Base-by-base conservation (phyloP, 148 eudicot species). In the Persicaria tinctoria region DNA sequence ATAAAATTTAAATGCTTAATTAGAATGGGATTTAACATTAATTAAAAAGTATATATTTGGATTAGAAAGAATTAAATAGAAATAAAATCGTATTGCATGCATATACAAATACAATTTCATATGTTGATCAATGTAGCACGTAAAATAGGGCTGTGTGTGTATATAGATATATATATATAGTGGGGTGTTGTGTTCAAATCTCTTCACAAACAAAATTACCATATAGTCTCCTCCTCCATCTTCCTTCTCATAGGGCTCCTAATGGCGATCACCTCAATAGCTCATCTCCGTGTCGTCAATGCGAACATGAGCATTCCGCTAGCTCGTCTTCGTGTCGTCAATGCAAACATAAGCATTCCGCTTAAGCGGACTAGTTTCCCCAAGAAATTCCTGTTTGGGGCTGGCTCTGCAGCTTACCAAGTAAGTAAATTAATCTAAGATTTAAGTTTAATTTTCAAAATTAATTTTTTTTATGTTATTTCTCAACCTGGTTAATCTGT, bases 361-460 rank as follows among this genome's bases (percentile, higher is more conserved):
- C 45, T 73, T 50, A 73, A n/a, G 6, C 45, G 57, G 60, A 73
- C 17, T 27, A 53, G 45, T 38, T 73, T 73, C 9, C 75, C 75
- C 0, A 38, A 51, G 1, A 60, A 32, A n/a, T 73, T 73, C 56
- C 4, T 73, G 7, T 73, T 73, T 38, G 75, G 75, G 9, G 75
- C 62, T 73, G 57, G 75, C 44, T 49, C 75, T 20, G 45, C 75
- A 5, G 18, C 75, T 7, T 73, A 50, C 17, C 75, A 73, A 53
- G 75, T 73, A 73, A 18, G 17, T 5, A 18, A 4, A 11, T 9
- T 32, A 66, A 11, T 20, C 23, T 20, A 20, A 20, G 23, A 20
- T 3, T 11, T 66, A 5, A 27, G 4, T 20, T 38, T 20, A 20
- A 5, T 50, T 9, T 8, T 8, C 0, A 50, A 50, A 46, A 11